Conservation (phyloP, 1,284 basidiomycete genomes). For the Schizophyllum commune region DNA sequence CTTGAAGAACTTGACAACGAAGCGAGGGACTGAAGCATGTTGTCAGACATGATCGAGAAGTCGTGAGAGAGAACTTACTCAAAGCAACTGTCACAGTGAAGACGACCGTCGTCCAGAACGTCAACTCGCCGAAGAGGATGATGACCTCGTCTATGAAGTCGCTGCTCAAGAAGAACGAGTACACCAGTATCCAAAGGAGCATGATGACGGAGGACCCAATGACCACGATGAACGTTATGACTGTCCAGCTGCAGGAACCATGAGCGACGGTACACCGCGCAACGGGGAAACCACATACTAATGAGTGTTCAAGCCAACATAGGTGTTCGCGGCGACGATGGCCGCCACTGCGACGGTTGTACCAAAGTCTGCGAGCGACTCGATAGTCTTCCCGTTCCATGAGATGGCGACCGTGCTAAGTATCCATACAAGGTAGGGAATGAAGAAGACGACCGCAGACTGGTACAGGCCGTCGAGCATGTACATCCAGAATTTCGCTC, state of each 20-base stretch:
- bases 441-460: slow-evolving; percentile 84
- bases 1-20: slow-evolving; percentile 62
- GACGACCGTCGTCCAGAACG: slow-evolving; percentile 78
- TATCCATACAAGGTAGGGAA: slow-evolving; percentile 78
- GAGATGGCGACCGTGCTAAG: slow-evolving; percentile 49
- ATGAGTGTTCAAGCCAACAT: slow-evolving; percentile 81
- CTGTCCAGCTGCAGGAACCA: slow-evolving; percentile 64
- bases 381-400: slow-evolving; percentile 69
- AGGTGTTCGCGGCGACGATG: slow-evolving; percentile 82
- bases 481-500: slow-evolving; percentile 88
- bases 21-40: slow-evolving; percentile 51
- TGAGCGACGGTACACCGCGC: too few relatives aligned
- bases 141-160: slow-evolving; percentile 71
- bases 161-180: slow-evolving; percentile 65
- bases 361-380: slow-evolving; percentile 84
- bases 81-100: slow-evolving; percentile 66
- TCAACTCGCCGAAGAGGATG: slow-evolving; percentile 69
- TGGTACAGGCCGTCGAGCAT: slow-evolving; percentile 95
- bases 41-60: slow-evolving; percentile 2
- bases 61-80: slow-evolving; percentile 31
- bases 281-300: too few relatives aligned
- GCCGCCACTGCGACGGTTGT: slow-evolving; percentile 85
- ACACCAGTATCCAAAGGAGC: slow-evolving; percentile 81
- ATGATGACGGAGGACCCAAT: slow-evolving; percentile 75
- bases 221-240: slow-evolving; percentile 77